These are phyloP conservation scores for Fraxinus xanthoxyloides DNA, from an alignment of 305 asterid genomes.

Conservation along the genomic window DNA sequence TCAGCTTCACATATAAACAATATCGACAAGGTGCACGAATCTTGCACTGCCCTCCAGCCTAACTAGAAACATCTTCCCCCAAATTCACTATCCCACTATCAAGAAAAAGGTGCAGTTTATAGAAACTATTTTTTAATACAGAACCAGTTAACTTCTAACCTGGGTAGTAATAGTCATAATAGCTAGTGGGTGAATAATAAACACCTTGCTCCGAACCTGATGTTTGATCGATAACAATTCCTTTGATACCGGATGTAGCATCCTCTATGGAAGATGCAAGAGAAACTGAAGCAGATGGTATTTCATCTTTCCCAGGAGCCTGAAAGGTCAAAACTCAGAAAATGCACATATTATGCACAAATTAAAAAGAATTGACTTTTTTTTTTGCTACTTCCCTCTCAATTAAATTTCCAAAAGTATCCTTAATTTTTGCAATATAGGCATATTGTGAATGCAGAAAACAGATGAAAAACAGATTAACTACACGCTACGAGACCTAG, in stretches of 20 bases:
- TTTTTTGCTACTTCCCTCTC: neutral
- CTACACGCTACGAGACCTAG: neutral
- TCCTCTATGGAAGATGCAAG: slow-evolving; percentile 31
- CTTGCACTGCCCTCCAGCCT: neutral
- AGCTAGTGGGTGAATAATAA: slow-evolving; percentile 53
- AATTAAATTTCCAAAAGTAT: neutral
- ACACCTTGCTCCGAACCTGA: slow-evolving; percentile 48
- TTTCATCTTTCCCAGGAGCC: slow-evolving; percentile 47
- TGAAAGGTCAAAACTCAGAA: slow-evolving; percentile 20
- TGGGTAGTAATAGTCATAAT: slow-evolving; percentile 56
- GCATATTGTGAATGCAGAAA: neutral
- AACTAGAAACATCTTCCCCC: neutral
- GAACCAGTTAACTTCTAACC: slow-evolving; percentile 40
- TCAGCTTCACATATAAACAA: neutral
- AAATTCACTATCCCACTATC: neutral
- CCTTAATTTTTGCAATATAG: neutral
- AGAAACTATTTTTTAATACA: neutral
- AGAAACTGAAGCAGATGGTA: slow-evolving; percentile 35
- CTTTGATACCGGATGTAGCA: slow-evolving; percentile 37
- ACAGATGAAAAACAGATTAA: neutral
- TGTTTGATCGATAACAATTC: slow-evolving; percentile 29
- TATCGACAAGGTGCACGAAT: neutral
- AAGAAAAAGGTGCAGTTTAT: neutral
- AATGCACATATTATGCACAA: neutral
- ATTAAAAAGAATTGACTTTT: neutral